Percentiles rank a stretch among this genome's conserved stretches.
Evolutionary conservation across 2,329 filamentous ascomycete genomes (phyloP).

Genomic region (Aschersonia sp.): DNA sequence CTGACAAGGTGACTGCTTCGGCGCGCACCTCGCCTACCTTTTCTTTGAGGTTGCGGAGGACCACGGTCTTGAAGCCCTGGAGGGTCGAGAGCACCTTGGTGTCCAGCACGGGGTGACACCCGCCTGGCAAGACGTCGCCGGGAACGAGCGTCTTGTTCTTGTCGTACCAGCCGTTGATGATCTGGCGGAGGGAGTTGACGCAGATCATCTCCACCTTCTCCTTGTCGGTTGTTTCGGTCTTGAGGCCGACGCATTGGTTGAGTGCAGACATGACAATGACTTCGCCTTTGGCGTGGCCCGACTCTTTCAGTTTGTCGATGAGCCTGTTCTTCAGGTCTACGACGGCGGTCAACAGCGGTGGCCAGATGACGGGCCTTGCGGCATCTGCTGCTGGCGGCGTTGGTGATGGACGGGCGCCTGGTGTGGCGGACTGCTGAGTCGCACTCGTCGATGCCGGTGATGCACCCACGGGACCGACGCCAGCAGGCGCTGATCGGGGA

Average conservation of each 20-base stretch:
- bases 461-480: neutral
- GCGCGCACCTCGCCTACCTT: slow-evolving; percentile 26
- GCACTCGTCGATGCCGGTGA: slow-evolving; percentile 4
- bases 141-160: slow-evolving; percentile 21
- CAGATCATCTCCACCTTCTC: slow-evolving; percentile 32
- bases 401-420: slow-evolving; percentile 10
- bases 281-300: slow-evolving; percentile 26
- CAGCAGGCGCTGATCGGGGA: too few relatives aligned
- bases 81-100: slow-evolving; percentile 26
- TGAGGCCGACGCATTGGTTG: slow-evolving; percentile 34
- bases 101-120: slow-evolving; percentile 18
- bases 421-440: slow-evolving; percentile 6
- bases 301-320: slow-evolving; percentile 28
- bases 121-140: slow-evolving; percentile 11
- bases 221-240: slow-evolving; percentile 26
- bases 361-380: slow-evolving; percentile 25
- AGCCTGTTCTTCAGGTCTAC: slow-evolving; percentile 32
- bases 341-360: slow-evolving; percentile 25
- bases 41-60: slow-evolving; percentile 24
- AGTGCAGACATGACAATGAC: slow-evolving; percentile 37
- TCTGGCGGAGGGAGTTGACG: slow-evolving; percentile 25
- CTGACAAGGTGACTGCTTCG: slow-evolving; percentile 32
- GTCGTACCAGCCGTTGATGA: slow-evolving; percentile 26
- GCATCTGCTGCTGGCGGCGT: slow-evolving; percentile 13
- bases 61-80: slow-evolving; percentile 30